Evolutionary conservation across 2,329 filamentous ascomycete species (phyloP), one percentile per base, ranked within the genome.

Genomic region (Pseudogymnoascus sp.): DNA sequence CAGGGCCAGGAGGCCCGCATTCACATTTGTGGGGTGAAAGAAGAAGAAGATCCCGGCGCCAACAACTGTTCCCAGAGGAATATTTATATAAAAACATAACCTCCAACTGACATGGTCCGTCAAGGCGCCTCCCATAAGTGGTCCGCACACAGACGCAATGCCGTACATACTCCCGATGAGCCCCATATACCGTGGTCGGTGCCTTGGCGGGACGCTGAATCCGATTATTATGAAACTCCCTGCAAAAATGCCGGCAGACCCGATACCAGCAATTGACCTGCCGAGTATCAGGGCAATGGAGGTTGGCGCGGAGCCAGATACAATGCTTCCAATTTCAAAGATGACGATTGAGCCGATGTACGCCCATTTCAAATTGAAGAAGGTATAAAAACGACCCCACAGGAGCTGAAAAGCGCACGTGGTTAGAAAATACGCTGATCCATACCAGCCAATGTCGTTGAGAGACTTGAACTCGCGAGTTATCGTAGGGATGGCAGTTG

Each of bases 31-130:
- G 35, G 66, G 65, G 70, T 78, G 78, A 66, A 79, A 77, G 63
- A 75, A 73, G 66, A 79, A 66, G 26, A 77, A 33, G n/a, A 79
- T 70, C 16, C 74, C 67, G 4, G 63, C 16, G 12, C 71, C 68
- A 6, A 73, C 72, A 6, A 73, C 61, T 26, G 71, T 74, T 4
- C 77, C 77, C 38, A 78, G 70, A 0, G 77, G 78, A 1, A 80
- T 70, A 61, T 78, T 78, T 65, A 68, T 67, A 62, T 69, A 71
- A 61, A 71, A 70, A 46, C 72, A 74, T 70, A 70, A 72, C 62
- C 72, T 63, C 72, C 71, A 73, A 66, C 65, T 72, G 62, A 64
- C 69, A n/a, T 66, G 64, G 7, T 76, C 75, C 11, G 74, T 78
- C 61, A 77, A 77, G 6, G 71, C 75, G 19, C 77, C 77, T 28